Evolutionary conservation across 257 asterid genomes (phyloP).

Genomic region (Mitragyna speciosa): DNA sequence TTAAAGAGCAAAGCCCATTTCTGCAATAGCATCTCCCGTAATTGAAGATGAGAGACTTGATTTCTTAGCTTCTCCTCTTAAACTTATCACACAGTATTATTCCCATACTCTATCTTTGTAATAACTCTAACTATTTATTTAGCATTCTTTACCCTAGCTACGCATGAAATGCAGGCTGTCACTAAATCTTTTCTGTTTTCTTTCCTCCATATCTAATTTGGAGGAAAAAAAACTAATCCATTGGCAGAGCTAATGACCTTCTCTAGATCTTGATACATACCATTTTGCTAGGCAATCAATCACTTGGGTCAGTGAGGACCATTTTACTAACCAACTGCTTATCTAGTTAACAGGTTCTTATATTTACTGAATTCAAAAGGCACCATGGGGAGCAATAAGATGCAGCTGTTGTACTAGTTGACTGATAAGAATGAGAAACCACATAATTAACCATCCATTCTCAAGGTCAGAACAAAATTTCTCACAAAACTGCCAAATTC

Average conservation of each 20-base stretch:
- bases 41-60: not conserved
- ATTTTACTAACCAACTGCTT: not conserved
- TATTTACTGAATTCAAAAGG: too few species aligned
- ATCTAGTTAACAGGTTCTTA: not conserved
- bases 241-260: not conserved
- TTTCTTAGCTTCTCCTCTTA: not conserved
- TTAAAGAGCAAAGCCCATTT: not conserved
- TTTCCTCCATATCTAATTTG: too few species aligned
- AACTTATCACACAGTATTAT: not conserved
- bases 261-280: not conserved
- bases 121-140: not conserved
- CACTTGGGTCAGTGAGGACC: not conserved
- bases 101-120: not conserved
- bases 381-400: too few species aligned
- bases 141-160: too few species aligned
- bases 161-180: not conserved
- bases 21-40: not conserved
- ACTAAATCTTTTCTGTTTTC: not conserved
- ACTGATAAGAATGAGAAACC: too few species aligned
- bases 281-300: not conserved
- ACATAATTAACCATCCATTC: too few species aligned
- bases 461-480: too few species aligned
- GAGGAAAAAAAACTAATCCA: not conserved
- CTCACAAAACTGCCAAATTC: too few species aligned
- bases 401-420: too few species aligned